phyloP scores from a whole-genome alignment of 1,139 yeast genomes.

The Meyerozyma elateridarum region DNA sequence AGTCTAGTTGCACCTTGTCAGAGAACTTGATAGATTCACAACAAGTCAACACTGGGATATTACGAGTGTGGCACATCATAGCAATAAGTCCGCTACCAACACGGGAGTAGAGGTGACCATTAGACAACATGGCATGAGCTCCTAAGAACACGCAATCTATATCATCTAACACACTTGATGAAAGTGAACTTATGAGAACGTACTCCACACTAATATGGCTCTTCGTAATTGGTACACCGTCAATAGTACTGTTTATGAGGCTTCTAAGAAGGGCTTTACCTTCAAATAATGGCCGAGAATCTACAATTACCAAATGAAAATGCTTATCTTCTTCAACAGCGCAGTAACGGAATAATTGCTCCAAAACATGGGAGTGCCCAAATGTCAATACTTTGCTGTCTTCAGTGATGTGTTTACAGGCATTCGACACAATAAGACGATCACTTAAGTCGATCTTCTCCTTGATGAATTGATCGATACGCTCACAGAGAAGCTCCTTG shows the following conservation, averaged over 20 bases:
- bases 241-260: constrained; percentile 37
- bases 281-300: constrained; percentile 93
- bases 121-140: constrained; percentile 95
- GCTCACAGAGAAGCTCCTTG: constrained; percentile 56
- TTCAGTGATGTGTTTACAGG: constrained; percentile 69
- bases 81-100: constrained; percentile 95
- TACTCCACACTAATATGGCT: constrained; percentile 45
- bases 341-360: constrained; percentile 70
- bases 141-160: constrained; percentile 91
- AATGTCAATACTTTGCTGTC: constrained; percentile 82
- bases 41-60: constrained; percentile 90
- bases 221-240: constrained; percentile 26
- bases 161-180: constrained; percentile 69
- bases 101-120: constrained; percentile 87
- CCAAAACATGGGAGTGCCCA: constrained; percentile 84
- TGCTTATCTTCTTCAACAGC: constrained; percentile 53
- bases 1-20: constrained; percentile 91
- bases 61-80: constrained; percentile 81
- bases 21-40: constrained; percentile 95
- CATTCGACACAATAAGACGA: constrained; percentile 75
- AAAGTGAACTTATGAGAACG: constrained; percentile 72
- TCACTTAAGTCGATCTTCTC: constrained; percentile 86
- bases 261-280: constrained; percentile 72
- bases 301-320: constrained; percentile 82
- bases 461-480: constrained; percentile 74